Evolutionary conservation across 2,329 filamentous ascomycete species (phyloP), one percentile per base, ranked within the genome.

Genomic region (Monosporascus sp.): DNA sequence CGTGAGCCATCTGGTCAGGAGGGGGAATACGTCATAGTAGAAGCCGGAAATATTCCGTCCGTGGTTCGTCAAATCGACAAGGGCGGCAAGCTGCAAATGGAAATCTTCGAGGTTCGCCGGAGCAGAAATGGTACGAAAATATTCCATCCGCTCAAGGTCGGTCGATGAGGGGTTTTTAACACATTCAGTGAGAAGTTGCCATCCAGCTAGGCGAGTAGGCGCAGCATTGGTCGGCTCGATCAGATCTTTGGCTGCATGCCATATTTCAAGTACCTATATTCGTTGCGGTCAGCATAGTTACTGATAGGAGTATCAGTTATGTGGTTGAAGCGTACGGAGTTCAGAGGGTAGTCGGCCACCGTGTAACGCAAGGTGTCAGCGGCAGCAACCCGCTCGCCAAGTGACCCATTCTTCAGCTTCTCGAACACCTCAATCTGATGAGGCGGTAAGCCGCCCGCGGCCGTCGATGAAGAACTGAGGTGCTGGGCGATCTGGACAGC

Each of bases 131-230:
- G 84, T 82, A 58, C 80, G 75, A 61, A 87, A 89, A 62, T 84
- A 87, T 58, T 85, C 82, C 58, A 79, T 78, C 48, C 86, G 79
- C 67, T 88, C 85, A 31, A 87, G 75, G 58, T 85, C 82, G n/a
- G 83, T 85, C 6, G 83, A 81, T 6, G 79, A 76, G 5, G 76
- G 69, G 63, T 87, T 80, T 61, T 83, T 82, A 53, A 82, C 83
- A 62, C 85, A 88, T 62, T 85, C 83, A 26, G 78, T 81, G 44
- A 89, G 70, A 11, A 89, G 76, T 59, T 82, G 80, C 78, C 85
- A 88, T 19, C 84, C 86, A n/a, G 81, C 79, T 48, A 72, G 70
- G 26, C 86, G 78, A 58, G 78, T 77, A 27, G 76, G 68, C 5
- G 65, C 65, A n/a, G 81, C 68, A 52, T 86, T 85, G 22, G 71